phyloP scores from a whole-genome alignment of 176 grass and related monocot species.

The Elymus sibiricus region DNA sequence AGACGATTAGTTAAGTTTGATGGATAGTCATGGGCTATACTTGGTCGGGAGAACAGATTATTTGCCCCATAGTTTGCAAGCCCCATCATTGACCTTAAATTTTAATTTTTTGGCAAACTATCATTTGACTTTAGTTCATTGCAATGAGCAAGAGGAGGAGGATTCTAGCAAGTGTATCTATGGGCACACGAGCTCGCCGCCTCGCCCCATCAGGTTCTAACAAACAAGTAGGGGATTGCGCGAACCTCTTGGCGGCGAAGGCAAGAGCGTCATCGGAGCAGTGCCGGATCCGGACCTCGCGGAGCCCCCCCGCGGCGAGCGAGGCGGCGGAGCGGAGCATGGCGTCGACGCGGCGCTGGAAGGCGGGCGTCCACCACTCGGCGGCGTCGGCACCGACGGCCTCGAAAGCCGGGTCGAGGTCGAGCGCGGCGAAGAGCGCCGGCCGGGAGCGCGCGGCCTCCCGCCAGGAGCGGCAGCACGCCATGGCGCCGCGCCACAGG shows the following conservation, averaged over 20 bases:
- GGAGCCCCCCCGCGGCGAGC: constrained; percentile 51
- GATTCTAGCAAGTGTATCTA: background rate
- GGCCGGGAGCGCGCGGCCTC: constrained; percentile 52
- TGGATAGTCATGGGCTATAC: background rate
- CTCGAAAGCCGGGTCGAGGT: constrained; percentile 71
- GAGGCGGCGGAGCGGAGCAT: constrained; percentile 71
- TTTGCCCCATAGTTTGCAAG: background rate
- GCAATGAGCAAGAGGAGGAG: background rate
- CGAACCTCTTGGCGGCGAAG: constrained; percentile 64
- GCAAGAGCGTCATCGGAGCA: constrained; percentile 72
- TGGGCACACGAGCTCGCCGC: background rate
- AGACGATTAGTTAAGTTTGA: background rate
- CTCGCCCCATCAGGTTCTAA: background rate
- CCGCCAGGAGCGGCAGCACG: constrained; percentile 73
- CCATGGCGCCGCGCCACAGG: constrained; percentile 71
- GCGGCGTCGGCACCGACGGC: constrained; percentile 34
- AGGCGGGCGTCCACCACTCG: constrained; percentile 89
- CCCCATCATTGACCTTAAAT: background rate
- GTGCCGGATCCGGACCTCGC: constrained; percentile 57
- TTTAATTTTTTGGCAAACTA: too few species aligned
- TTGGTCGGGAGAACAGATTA: background rate
- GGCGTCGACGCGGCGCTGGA: constrained; percentile 77
- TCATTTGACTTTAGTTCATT: background rate
- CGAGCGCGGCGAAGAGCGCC: constrained; percentile 46
- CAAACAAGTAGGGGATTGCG: background rate